Conservation (phyloP, 495 filamentous ascomycete genomes). For the Stereocaulon alpinum region DNA sequence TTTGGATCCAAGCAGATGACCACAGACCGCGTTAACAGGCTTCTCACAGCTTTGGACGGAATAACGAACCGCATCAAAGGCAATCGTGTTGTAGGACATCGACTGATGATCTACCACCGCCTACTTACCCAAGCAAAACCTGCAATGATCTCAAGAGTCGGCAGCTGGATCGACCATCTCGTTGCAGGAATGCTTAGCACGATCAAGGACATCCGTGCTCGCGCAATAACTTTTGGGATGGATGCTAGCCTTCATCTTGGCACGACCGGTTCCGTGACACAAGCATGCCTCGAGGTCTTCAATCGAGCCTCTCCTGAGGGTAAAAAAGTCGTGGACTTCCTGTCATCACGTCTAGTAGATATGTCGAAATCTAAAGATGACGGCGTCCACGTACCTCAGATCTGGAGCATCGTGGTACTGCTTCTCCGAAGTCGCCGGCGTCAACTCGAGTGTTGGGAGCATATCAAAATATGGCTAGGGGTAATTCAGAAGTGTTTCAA, state of each 20-base stretch:
- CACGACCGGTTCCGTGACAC: slow-evolving; percentile 51
- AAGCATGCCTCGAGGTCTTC: slow-evolving; percentile 56
- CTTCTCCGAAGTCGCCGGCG: slow-evolving; percentile 54
- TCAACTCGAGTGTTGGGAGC: slow-evolving; percentile 60
- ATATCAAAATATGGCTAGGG: slow-evolving; percentile 58
- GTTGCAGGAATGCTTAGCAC: slow-evolving; percentile 69
- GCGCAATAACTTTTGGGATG: slow-evolving; percentile 64
- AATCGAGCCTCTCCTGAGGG: slow-evolving; percentile 44
- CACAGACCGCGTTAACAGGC: slow-evolving; percentile 48
- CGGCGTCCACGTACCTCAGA: slow-evolving; percentile 61
- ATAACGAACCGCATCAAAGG: slow-evolving; percentile 68
- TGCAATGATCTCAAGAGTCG: slow-evolving; percentile 50
- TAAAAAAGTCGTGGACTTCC: slow-evolving; percentile 50
- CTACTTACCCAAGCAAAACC: slow-evolving; percentile 57
- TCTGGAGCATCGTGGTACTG: slow-evolving; percentile 76
- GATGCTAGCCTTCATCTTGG: slow-evolving; percentile 55
- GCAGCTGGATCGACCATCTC: slow-evolving; percentile 70
- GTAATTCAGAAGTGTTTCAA: slow-evolving; percentile 81
- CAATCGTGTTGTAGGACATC: slow-evolving; percentile 61
- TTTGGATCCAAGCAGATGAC: slow-evolving; percentile 68
- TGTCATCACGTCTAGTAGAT: slow-evolving; percentile 54
- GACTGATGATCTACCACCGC: slow-evolving; percentile 65
- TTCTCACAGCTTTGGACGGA: slow-evolving; percentile 56
- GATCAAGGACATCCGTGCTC: slow-evolving; percentile 59
- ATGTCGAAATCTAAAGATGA: slow-evolving; percentile 60